Evolutionary conservation across 305 asterid genomes (phyloP), one percentile per base, ranked within the genome.

Genomic region (Striga hermonthica): DNA sequence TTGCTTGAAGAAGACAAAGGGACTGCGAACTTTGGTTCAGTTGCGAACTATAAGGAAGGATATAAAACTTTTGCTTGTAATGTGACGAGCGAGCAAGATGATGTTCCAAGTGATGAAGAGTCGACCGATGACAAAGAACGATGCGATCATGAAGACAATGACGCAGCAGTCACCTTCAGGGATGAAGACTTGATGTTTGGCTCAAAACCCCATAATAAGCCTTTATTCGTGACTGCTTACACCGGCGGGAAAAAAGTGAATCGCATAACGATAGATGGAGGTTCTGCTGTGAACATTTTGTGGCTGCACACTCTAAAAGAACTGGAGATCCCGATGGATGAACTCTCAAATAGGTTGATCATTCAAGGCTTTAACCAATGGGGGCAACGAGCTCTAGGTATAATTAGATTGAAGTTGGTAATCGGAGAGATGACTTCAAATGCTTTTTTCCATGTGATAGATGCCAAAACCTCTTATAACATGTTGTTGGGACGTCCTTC

Each of bases 281-380:
- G 47, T n/a, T 58, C 34, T 37, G 13, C 34, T 6, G 64, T 58
- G 1, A 58, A 38, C 13, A 58, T 35, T 13, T 12, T 37, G 0
- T 44, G 48, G 0, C 13, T 58, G 43, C 43, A 3, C 9, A 39
- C 43, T 0, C 43, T 39, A 1, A 47, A 47, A 11, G 53, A 47
- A n/a, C 10, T 47, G 15, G 15, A n/a, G 4, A 3, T 47, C 15
- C 15, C 6, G 6, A 10, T 10, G 15, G 14, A 47, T n/a, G 53
- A 47, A 10, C 53, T 47, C 10, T 4, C 53, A 10, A 47, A n/a
- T n/a, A n/a, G 6, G 1, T 47, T 47, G 53, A 47, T 47, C 3
- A 10, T 47, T n/a, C 53, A 47, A 47, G 53, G 53, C 53, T 47
- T 47, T 14, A 47, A 47, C 53, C 53, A 10, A 11, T 14, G 53